phyloP scores from a whole-genome alignment of 345 rosid genomes.

The Atalantia buxifolia region DNA sequence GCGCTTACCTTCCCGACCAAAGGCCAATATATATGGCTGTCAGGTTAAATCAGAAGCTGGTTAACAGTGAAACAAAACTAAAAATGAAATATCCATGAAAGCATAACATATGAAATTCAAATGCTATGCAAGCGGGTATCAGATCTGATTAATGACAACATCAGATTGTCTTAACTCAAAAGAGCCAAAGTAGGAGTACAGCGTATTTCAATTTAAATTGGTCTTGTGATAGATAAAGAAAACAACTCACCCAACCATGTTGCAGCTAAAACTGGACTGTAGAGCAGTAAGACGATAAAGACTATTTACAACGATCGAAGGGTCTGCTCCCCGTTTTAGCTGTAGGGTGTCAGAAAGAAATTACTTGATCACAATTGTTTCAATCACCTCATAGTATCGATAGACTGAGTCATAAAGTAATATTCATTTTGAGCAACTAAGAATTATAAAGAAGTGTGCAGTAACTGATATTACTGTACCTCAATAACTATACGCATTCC shows the following conservation, averaged over 20 bases:
- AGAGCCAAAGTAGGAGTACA: not conserved
- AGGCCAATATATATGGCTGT: not conserved
- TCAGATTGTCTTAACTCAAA: not conserved
- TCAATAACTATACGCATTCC: conserved; percentile 96
- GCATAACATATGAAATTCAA: not conserved
- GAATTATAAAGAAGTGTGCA: conserved; percentile 1
- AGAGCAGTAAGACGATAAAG: conserved; percentile 89
- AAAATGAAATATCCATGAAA: not conserved
- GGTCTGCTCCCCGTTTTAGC: conserved; percentile 90
- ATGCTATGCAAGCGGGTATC: not conserved
- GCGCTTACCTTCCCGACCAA: not conserved
- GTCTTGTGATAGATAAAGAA: not conserved
- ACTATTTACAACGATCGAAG: conserved; percentile 74
- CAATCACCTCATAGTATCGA: not conserved
- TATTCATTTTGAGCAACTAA: not conserved
- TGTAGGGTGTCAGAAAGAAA: conserved; percentile 23
- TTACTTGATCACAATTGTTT: not conserved
- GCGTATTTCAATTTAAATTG: not conserved
- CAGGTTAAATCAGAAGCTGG: not conserved
- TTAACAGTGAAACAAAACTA: not conserved
- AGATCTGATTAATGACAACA: not conserved
- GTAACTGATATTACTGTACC: conserved; percentile 38
- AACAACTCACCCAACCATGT: conserved; percentile 86
- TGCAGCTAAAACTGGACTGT: conserved; percentile 95
- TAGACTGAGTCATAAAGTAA: not conserved